A percentile compares a stretch with the other conserved stretches of the same genome.
Evolutionary conservation across 2,329 filamentous ascomycete genomes (phyloP).

Genomic region (Aspergillus transmontanensis): DNA sequence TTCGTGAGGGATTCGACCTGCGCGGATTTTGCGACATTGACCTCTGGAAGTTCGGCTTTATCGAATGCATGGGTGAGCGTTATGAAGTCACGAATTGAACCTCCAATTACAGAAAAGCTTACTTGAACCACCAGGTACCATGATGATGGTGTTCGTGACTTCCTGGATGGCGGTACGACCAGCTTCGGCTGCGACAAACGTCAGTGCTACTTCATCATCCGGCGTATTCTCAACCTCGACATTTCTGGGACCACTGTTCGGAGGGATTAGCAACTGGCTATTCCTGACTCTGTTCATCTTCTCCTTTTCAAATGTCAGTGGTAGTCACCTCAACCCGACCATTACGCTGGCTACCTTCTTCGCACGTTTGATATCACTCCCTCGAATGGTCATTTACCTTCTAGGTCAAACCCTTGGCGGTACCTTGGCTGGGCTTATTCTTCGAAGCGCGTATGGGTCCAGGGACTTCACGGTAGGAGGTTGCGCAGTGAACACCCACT

Average conservation of each 20-base stretch:
- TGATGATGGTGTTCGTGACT: constrained; percentile 32
- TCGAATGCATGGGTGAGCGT: constrained; percentile 42
- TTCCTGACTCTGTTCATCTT: constrained; percentile 54
- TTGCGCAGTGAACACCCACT: constrained; percentile 38
- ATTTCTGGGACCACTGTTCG: constrained; percentile 36
- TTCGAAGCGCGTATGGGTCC: constrained; percentile 36
- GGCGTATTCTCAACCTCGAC: constrained; percentile 31
- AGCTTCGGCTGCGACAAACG: constrained; percentile 1
- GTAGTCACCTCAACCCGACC: constrained; percentile 57
- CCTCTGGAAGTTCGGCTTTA: constrained; percentile 45
- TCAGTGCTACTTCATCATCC: constrained; percentile 5
- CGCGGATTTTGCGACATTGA: constrained; percentile 35
- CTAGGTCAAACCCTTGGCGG: constrained; percentile 50
- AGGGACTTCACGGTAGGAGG: constrained; percentile 38
- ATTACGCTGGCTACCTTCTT: constrained; percentile 59
- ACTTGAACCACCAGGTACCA: constrained; percentile 17
- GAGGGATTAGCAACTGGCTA: constrained; percentile 43
- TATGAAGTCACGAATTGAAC: background rate
- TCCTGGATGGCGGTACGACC: constrained; percentile 21
- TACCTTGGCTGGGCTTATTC: constrained; percentile 47
- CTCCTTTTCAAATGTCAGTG: constrained; percentile 51
- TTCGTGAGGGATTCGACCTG: constrained; percentile 38
- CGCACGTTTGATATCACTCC: constrained; percentile 52
- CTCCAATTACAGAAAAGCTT: background rate
- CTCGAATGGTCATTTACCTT: constrained; percentile 53